A percentile compares a stretch with the other conserved stretches of the same genome.
Conservation (phyloP, 208 protist species). For the Entamoeba nuttalli region DNA sequence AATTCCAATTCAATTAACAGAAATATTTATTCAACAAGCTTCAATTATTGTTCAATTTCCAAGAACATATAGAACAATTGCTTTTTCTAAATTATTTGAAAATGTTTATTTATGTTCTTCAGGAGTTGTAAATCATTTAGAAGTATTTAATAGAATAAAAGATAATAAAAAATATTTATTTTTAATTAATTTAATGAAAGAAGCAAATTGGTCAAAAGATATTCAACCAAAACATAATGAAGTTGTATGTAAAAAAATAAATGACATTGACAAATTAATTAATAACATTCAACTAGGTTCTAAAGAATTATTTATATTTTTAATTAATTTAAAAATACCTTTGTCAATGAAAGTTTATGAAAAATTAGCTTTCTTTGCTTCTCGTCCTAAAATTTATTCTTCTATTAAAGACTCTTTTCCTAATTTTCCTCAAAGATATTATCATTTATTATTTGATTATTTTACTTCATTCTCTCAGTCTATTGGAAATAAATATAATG, state of each 20-base stretch:
- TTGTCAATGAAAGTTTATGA: background rate
- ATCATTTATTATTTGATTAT: background rate
- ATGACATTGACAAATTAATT: too few species aligned
- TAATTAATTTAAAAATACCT: background rate
- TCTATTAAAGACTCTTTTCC: background rate
- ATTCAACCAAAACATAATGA: background rate
- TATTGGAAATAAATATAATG: background rate
- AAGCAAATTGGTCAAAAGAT: background rate
- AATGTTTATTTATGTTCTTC: background rate
- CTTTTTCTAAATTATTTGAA: background rate
- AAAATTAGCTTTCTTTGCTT: background rate
- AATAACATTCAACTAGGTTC: too few species aligned
- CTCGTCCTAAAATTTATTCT: background rate
- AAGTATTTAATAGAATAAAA: background rate
- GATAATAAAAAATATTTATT: background rate
- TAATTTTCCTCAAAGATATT: background rate
- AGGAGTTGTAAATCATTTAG: background rate
- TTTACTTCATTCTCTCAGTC: background rate
- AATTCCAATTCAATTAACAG: background rate
- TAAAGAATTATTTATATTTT: too few species aligned
- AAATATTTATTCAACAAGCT: background rate
- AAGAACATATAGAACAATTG: background rate
- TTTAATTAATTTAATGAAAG: background rate
- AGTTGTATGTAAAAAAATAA: too few species aligned
- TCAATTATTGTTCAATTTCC: background rate